phyloP scores from a whole-genome alignment of 2,329 filamentous ascomycete species.

The Teratosphaeria viscida region DNA sequence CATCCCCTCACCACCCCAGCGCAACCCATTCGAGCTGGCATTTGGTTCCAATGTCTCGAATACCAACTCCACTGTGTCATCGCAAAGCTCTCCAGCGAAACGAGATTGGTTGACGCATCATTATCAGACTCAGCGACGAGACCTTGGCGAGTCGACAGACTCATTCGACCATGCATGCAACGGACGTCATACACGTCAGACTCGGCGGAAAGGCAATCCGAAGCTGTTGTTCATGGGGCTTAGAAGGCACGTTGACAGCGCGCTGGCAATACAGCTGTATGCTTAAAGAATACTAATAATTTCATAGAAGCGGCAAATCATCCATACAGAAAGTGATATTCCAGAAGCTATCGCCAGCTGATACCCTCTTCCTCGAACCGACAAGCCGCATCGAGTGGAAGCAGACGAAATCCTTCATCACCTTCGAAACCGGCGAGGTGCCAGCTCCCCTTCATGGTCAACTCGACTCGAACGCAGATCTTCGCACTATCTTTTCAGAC shows the following conservation, averaged over 20 bases:
- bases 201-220: conserved; percentile 38
- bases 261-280: too few relatives aligned
- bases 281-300: conserved; percentile 1
- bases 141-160: conserved; percentile 8
- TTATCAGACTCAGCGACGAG: conserved; percentile 16
- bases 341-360: conserved; percentile 90
- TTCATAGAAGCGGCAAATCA: conserved; percentile 80
- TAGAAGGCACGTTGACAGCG: conserved; percentile 54
- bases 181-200: conserved; percentile 1
- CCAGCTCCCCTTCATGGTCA: conserved; percentile 54
- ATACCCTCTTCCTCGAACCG: conserved; percentile 91
- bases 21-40: conserved; percentile 22
- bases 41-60: conserved; percentile 14
- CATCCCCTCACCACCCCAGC: conserved; percentile 14
- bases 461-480: conserved; percentile 43
- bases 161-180: neutral
- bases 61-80: conserved; percentile 15
- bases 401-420: conserved; percentile 96
- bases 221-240: conserved; percentile 90
- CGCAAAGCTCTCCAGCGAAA: conserved; percentile 17
- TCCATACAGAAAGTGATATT: conserved; percentile 99
- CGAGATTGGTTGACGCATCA: conserved; percentile 22
- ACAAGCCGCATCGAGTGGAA: conserved; percentile 92
- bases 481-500: conserved; percentile 87
- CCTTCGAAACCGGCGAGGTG: conserved; percentile 97